These are phyloP conservation scores for Corynascus novoguineensis DNA, from an alignment of 495 filamentous ascomycete genomes.

Conservation along the genomic window DNA sequence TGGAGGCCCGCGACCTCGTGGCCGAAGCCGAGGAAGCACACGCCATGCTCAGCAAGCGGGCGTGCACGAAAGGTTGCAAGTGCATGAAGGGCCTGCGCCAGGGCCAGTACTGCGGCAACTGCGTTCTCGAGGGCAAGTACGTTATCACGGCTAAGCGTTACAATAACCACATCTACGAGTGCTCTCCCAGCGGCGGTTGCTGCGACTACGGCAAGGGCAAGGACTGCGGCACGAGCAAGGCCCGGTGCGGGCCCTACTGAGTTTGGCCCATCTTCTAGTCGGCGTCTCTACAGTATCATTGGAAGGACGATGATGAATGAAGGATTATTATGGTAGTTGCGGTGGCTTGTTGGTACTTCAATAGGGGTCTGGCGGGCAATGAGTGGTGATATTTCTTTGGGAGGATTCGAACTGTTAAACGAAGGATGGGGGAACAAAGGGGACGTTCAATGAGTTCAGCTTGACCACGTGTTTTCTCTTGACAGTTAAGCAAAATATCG, in stretches of 20 bases:
- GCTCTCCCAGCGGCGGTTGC: slow-evolving; percentile 16
- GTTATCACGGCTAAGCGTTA: slow-evolving; percentile 15
- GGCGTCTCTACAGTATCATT: too few relatives aligned
- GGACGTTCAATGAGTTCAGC: too few relatives aligned
- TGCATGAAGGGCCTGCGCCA: slow-evolving; percentile 14
- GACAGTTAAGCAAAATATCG: too few relatives aligned
- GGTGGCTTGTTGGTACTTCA: too few relatives aligned
- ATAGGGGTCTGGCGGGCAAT: too few relatives aligned
- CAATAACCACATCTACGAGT: slow-evolving; percentile 19
- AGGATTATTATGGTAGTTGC: too few relatives aligned
- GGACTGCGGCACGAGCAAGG: slow-evolving; percentile 10
- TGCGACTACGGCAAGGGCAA: slow-evolving; percentile 15
- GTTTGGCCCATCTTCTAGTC: too few relatives aligned
- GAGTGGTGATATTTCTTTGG: too few relatives aligned
- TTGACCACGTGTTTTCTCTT: too few relatives aligned
- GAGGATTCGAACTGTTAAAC: too few relatives aligned
- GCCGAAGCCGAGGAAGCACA: not conserved
- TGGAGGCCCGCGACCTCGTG: not conserved
- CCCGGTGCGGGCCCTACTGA: slow-evolving; percentile 1
- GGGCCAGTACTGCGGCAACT: slow-evolving; percentile 16
- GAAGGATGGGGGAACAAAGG: too few relatives aligned
- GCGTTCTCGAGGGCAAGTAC: slow-evolving; percentile 6
- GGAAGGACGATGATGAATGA: too few relatives aligned
- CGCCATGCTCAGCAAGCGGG: slow-evolving; percentile 1
- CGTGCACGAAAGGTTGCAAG: slow-evolving; percentile 16